phyloP scores from a whole-genome alignment of 495 filamentous ascomycete species.

The Talaromyces nanjingensis region DNA sequence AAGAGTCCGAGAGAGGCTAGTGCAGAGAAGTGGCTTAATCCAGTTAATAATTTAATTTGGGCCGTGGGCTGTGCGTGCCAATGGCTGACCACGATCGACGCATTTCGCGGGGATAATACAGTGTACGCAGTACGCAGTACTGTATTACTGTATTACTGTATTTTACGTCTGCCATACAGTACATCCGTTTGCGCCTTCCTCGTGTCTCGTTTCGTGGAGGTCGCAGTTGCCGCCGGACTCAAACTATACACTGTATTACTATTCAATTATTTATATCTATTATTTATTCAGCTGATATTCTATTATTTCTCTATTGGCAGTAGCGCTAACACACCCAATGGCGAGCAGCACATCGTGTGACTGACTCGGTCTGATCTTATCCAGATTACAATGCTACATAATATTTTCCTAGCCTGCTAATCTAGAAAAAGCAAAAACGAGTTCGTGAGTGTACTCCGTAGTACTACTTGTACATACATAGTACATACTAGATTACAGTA shows the following conservation, averaged over 20 bases:
- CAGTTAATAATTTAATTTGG: neutral
- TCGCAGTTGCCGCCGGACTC: no score
- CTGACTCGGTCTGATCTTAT: neutral
- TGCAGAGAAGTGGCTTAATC: neutral
- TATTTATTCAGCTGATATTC: neutral
- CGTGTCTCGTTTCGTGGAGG: neutral
- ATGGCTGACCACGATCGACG: neutral
- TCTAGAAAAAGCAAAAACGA: neutral
- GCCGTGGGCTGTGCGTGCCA: neutral
- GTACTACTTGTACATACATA: neutral
- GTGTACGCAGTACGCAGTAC: neutral
- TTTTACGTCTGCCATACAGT: neutral
- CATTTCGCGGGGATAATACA: constrained; percentile 5
- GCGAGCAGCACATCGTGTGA: neutral
- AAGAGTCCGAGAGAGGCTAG: constrained; percentile 4
- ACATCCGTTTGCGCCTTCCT: neutral
- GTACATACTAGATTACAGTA: neutral
- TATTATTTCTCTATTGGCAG: neutral
- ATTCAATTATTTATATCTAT: no score
- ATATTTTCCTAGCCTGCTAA: neutral
- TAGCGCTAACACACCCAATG: neutral
- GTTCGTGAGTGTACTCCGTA: neutral
- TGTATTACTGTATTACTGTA: neutral
- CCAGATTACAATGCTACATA: neutral
- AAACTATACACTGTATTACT: no score